A percentile compares a stretch with the other conserved stretches of the same genome.
Conservation (phyloP, 2,329 filamentous ascomycete species). For the Aspergillus clavatus region DNA sequence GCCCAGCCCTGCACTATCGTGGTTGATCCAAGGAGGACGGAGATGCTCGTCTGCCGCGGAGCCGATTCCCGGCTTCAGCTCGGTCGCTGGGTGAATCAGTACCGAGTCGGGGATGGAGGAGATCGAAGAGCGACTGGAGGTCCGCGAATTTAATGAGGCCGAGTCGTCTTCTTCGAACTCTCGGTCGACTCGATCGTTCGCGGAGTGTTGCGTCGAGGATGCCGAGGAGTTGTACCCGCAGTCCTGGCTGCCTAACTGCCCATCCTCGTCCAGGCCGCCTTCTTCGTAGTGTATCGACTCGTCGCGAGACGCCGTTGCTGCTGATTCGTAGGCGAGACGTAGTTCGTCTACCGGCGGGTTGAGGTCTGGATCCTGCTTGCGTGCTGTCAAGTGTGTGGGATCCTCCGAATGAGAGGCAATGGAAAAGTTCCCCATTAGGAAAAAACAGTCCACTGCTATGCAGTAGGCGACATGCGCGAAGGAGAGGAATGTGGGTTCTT, state of each 20-base stretch:
- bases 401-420: not conserved
- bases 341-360: constrained; percentile 1
- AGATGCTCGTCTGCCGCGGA: constrained; percentile 18
- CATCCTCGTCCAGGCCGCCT: constrained; percentile 13
- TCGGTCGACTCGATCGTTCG: constrained; percentile 21
- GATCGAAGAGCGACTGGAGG: constrained; percentile 39
- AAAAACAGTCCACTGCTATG: not conserved
- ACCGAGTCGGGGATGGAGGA: constrained; percentile 40
- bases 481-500: not conserved
- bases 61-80: constrained; percentile 17
- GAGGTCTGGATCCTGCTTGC: not conserved
- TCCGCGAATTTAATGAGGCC: constrained; percentile 22
- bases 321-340: not conserved
- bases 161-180: constrained; percentile 26
- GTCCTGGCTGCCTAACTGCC: constrained; percentile 19
- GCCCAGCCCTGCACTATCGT: constrained; percentile 8
- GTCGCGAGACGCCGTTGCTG: not conserved
- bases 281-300: constrained; percentile 6
- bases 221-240: constrained; percentile 32
- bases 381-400: not conserved
- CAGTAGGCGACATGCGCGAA: not conserved
- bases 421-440: constrained; percentile 2
- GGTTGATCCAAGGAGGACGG: constrained; percentile 16
- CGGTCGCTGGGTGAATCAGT: constrained; percentile 28
- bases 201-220: constrained; percentile 29